Evolutionary conservation across 306 rosid genomes (phyloP).

Genomic region (Prunus mongolica): DNA sequence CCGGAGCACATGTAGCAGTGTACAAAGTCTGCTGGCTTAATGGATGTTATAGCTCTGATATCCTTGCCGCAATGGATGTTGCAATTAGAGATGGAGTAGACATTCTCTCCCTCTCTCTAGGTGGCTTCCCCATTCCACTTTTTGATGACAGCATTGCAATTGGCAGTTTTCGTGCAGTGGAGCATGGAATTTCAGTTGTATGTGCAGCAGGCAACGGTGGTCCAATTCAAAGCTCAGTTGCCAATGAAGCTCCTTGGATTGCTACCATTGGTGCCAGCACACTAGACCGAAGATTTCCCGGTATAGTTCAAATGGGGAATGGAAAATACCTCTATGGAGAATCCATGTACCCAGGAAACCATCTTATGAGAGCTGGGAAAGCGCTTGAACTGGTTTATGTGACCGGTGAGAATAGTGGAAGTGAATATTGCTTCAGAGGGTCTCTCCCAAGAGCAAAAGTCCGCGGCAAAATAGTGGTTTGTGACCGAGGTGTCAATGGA

Average conservation of each 20-base stretch:
- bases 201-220: conserved; percentile 94
- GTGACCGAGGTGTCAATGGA: conserved; percentile 83
- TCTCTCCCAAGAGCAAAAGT: conserved; percentile 77
- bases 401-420: conserved; percentile 36
- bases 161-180: conserved; percentile 85
- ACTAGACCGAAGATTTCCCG: conserved; percentile 72
- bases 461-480: conserved; percentile 71
- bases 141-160: conserved; percentile 78
- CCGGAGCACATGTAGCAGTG: conserved; percentile 70
- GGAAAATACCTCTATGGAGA: conserved; percentile 69
- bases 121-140: conserved; percentile 76
- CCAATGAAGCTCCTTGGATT: conserved; percentile 97
- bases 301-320: conserved; percentile 55
- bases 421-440: conserved; percentile 69
- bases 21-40: conserved; percentile 90
- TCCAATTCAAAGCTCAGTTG: conserved; percentile 69
- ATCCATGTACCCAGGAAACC: conserved; percentile 63
- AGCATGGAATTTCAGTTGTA: conserved; percentile 71
- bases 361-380: conserved; percentile 17
- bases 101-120: conserved; percentile 77
- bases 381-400: conserved; percentile 63
- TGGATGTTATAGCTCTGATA: conserved; percentile 91
- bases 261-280: conserved; percentile 83
- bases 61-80: conserved; percentile 80
- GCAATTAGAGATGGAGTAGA: conserved; percentile 86